A percentile compares a stretch with the other conserved stretches of the same genome.
phyloP scores from a whole-genome alignment of 2,329 filamentous ascomycete species.

The Fusarium phyllophilum region DNA sequence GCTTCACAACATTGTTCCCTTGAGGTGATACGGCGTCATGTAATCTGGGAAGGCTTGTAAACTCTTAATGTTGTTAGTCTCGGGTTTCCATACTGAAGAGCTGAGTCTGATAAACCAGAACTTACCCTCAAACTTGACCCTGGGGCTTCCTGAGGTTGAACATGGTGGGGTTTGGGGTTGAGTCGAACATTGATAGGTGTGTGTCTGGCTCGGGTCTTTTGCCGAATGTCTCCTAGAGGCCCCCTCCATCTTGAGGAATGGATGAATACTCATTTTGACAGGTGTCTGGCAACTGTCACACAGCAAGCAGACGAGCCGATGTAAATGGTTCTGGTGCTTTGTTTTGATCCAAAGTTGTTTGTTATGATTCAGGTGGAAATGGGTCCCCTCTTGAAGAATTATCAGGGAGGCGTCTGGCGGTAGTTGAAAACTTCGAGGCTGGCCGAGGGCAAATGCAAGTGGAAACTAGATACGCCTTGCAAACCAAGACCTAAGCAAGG shows the following conservation, averaged over 20 bases:
- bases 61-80: constrained; percentile 40
- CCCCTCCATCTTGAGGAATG: constrained; percentile 34
- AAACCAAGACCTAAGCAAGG: constrained; percentile 20
- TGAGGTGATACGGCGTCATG: constrained; percentile 29
- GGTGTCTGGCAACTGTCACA: constrained; percentile 5
- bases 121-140: constrained; percentile 48
- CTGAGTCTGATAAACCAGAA: background rate
- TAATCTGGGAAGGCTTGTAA: constrained; percentile 40
- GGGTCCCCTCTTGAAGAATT: constrained; percentile 37
- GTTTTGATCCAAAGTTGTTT: constrained; percentile 46
- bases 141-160: constrained; percentile 50
- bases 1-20: constrained; percentile 36
- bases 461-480: constrained; percentile 22
- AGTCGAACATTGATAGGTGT: constrained; percentile 9
- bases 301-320: constrained; percentile 14
- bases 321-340: constrained; percentile 22
- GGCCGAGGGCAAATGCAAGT: constrained; percentile 22
- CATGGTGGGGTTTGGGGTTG: constrained; percentile 41
- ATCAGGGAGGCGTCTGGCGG: constrained; percentile 24
- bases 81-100: constrained; percentile 23
- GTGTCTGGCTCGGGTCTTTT: background rate
- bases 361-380: constrained; percentile 41
- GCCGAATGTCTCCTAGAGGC: constrained; percentile 3
- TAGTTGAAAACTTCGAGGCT: constrained; percentile 18
- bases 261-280: constrained; percentile 35